Percentiles rank a stretch among this genome's conserved stretches.
Evolutionary conservation across 108 stramenopile species (phyloP).

Genomic region (Seminavis robusta): DNA sequence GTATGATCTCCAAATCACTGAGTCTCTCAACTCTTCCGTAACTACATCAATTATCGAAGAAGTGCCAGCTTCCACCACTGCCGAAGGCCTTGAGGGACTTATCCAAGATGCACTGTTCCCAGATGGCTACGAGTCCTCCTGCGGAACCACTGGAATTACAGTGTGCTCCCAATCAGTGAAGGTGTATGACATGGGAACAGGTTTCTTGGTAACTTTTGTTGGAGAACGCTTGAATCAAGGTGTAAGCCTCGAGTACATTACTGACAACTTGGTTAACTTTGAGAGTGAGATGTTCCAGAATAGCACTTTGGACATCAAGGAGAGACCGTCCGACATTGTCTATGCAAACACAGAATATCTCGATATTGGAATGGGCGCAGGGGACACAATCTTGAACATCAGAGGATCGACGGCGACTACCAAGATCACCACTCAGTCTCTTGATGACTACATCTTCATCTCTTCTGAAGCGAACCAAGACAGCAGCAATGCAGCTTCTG

Average conservation of each 20-base stretch:
- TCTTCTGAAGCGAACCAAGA: slow-evolving; percentile 37
- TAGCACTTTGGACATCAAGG: slow-evolving; percentile 23
- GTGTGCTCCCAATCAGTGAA: slow-evolving; percentile 19
- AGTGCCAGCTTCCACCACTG: slow-evolving; percentile 6
- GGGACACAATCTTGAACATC: slow-evolving; percentile 23
- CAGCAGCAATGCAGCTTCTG: slow-evolving; percentile 3
- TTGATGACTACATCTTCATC: slow-evolving; percentile 29
- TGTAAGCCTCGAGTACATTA: slow-evolving; percentile 9
- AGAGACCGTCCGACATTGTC: slow-evolving; percentile 22
- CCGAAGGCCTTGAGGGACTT: not conserved
- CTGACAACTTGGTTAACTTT: slow-evolving; percentile 4
- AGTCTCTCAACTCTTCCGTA: slow-evolving; percentile 3
- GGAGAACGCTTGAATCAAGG: slow-evolving; percentile 25
- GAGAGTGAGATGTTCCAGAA: slow-evolving; percentile 23
- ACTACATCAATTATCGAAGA: not conserved
- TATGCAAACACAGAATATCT: slow-evolving; percentile 31
- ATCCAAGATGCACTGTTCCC: slow-evolving; percentile 4
- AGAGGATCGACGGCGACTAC: slow-evolving; percentile 34
- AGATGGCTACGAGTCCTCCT: not conserved
- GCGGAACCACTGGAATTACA: slow-evolving; percentile 8
- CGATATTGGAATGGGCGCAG: slow-evolving; percentile 12
- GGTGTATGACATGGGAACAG: slow-evolving; percentile 16
- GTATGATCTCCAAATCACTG: slow-evolving; percentile 15
- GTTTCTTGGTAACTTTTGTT: slow-evolving; percentile 21
- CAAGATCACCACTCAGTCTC: slow-evolving; percentile 16